Evolutionary conservation across 2,329 filamentous ascomycete species (phyloP).

Genomic region (Talaromyces sp.): DNA sequence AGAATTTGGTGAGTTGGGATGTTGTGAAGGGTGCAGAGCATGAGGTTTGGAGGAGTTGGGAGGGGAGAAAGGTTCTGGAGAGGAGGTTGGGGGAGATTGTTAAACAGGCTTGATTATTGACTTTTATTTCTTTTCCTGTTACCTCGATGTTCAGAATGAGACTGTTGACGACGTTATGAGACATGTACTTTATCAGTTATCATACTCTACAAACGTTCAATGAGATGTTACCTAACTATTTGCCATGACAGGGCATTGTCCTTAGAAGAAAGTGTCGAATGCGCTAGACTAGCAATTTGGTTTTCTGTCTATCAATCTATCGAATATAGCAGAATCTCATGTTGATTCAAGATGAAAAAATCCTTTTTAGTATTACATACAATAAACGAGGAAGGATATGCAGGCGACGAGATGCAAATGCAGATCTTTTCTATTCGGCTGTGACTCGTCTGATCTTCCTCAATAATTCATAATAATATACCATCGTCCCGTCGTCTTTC

Average conservation of each 20-base stretch:
- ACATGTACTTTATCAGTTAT: neutral
- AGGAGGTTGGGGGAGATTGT: constrained; percentile 65
- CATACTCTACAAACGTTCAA: no score
- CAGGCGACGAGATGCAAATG: no score
- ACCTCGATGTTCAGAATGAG: neutral
- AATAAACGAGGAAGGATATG: no score
- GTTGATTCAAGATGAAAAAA: neutral
- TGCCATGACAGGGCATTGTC: no score
- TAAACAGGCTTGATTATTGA: neutral
- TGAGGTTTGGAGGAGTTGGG: constrained; percentile 72
- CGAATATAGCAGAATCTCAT: no score
- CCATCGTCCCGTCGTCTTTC: no score
- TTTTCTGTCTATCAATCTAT: no score
- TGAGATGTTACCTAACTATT: neutral
- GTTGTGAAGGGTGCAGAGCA: constrained; percentile 79
- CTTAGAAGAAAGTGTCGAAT: no score
- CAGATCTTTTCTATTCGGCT: neutral
- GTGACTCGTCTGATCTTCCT: neutral
- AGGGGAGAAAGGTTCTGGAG: constrained; percentile 72
- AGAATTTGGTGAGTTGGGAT: constrained; percentile 77
- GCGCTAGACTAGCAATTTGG: no score
- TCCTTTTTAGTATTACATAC: neutral
- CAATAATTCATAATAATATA: neutral
- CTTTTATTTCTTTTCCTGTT: neutral
- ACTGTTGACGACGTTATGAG: neutral